phyloP scores from a whole-genome alignment of 2,329 filamentous ascomycete genomes.

The Ophiostoma sp. region DNA sequence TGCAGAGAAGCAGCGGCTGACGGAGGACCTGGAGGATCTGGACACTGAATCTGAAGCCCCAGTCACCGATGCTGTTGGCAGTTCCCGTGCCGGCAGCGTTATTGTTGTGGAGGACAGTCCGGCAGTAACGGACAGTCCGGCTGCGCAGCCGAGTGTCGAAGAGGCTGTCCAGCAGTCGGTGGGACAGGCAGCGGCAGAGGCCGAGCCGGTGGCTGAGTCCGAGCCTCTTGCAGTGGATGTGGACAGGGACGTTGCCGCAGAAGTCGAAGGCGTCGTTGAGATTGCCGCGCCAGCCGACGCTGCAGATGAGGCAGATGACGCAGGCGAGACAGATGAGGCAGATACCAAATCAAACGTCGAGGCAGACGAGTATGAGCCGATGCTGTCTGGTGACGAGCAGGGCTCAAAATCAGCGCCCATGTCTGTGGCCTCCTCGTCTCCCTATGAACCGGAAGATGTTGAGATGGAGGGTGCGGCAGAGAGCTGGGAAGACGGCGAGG shows the following conservation, averaged over 20 bases:
- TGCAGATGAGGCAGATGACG: background rate
- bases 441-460: background rate
- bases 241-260: background rate
- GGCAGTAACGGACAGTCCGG: background rate
- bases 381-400: background rate
- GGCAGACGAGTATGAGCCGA: background rate
- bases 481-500: conserved; percentile 4
- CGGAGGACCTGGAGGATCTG: conserved; percentile 35
- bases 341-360: background rate
- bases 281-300: background rate
- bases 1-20: conserved; percentile 35
- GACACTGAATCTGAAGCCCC: conserved; percentile 31
- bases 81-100: no score
- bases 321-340: background rate
- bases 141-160: background rate
- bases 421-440: conserved; percentile 10
- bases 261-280: background rate
- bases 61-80: no score
- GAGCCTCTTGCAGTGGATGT: background rate
- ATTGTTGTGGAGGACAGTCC: background rate
- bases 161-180: background rate
- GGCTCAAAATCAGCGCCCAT: conserved; percentile 3
- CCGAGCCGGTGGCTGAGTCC: background rate
- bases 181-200: background rate
- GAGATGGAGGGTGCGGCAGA: background rate